Evolutionary conservation across 306 rosid species (phyloP), one percentile per base, ranked within the genome.

Genomic region (Fagus sylvatica): DNA sequence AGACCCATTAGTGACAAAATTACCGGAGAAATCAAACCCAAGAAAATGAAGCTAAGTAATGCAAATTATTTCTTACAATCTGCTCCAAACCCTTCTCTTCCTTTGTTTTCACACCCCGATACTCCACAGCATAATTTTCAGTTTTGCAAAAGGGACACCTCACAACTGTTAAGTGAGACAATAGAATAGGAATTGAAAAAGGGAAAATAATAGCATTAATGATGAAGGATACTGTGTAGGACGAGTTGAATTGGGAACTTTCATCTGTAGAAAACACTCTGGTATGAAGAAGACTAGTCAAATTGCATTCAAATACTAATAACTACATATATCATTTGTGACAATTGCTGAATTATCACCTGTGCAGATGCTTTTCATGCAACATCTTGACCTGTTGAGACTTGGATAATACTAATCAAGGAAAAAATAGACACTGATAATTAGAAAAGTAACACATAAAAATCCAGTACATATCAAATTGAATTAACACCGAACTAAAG

Each of bases 191-290:
- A 40, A 53, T 19, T 7, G 4, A 55, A 46, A 56, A 61, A 36
- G 13, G 33, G 43, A 77, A 71, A 80, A 67, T 8, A 54, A 77
- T 72, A 71, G 55, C 48, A 68, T 53, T 37, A 65, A 74, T 51
- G 43, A 66, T 59, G 59, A 74, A 88, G 97, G 99, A 96, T 96
- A 96, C 99, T 93, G 99, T 28, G 98, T 93, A 34, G 99, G 99
- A 59, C 97, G 98, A 65, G 97, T 86, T 74, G 99, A 93, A 85
- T 96, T 96, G 60, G 99, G 99, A 80, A 96, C 99, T 89, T 91
- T 96, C 99, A 96, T 96, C 94, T 96, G 98, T 87, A 96, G 84
- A 88, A 96, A 96, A 78, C 99, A 96, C 86, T 96, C 99, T 96
- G 93, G 76, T 56, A 34, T 74, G 80, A 74, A 68, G 82, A 83